Evolutionary conservation across 129 eudicot genomes (phyloP), one percentile per base, ranked within the genome.

Genomic region (Calendula officinalis): DNA sequence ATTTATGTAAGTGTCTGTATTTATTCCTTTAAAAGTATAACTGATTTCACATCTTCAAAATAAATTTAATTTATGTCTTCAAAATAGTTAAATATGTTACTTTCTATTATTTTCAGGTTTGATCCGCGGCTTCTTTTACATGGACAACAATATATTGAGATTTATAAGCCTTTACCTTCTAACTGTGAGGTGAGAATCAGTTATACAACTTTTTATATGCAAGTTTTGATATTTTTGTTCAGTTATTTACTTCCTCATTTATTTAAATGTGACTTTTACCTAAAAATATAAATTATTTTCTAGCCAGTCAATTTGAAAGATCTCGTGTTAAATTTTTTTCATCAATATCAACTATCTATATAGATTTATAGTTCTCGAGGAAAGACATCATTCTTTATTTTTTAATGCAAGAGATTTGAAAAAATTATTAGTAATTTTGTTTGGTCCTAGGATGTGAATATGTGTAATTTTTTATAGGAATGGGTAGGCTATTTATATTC

Each of bases 111-210:
- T 46, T 72, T 39, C 76, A 91, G 98, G 68, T 91, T 47, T 79
- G 98, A 91, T 91, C 98, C 89, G 14, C 88, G 87, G 15, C 98
- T 92, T 67, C 84, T 92, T 55, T 69, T 92, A 72, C 98, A 92
- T 70, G 98, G 96, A 33, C 96, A 92, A 64, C 98, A 92, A 51
- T 88, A 85, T 68, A 88, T 88, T n/a, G 96, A 92, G 77, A 85
- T 92, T 49, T 85, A 80, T 81, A 88, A 80, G 83, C 94, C 96
- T 44, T 84, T 83, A 72, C 95, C 98, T 61, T 56, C 96, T 35
- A 76, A 59, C 64, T 80, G 82, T 73, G 73, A 66, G 69, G 98
- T 88, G 79, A 81, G 95, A 35, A 60, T 76, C 69, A 54, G 71
- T 15, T 61, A 22, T 71, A 12, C 64, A 41, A 35, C 30, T 46